Evolutionary conservation across 805 yeast genomes (phyloP), one percentile per base, ranked within the genome.

Genomic region (Yarrowia deformans): DNA sequence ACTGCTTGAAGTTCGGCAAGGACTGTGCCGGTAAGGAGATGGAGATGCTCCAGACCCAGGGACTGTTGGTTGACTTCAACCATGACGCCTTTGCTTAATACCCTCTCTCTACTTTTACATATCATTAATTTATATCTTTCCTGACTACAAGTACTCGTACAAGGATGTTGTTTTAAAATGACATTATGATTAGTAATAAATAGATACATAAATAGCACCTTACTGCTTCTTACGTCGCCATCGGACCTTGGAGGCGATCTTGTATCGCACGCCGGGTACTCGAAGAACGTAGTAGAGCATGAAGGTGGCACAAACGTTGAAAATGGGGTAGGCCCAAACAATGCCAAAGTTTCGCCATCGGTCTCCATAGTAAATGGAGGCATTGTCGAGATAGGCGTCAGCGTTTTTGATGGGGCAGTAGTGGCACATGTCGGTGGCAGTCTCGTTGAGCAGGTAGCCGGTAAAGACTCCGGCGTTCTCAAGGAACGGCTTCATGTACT

Each of bases 271-370:
- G 3, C 66, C 66, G 39, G 95, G 95, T 71, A 90, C 94, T 83
- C 95, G 85, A 13, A 87, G 85, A 35, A 86, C 75, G 89, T 90
- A 87, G 82, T 88, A 84, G 71, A 82, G 74, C 74, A 81, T 83
- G 1, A 78, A 68, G 14, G 89, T 81, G 69, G 81, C 77, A 68
- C 84, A 76, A 42, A 79, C 64, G 72, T 86, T 84, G 73, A 85
- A 79, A 32, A 77, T 80, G 71, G 85, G 82, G 73, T 80, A 88
- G 61, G 82, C 82, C 70, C 84, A 76, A 73, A 83, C 84, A 34
- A 88, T 81, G 72, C 90, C 91, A 74, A 82, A 81, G 76, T 88
- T 82, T 77, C 89, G 82, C 88, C 90, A 86, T 72, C 81, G 78
- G 67, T 80, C 72, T 67, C 71, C 45, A 64, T 76, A 78, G n/a